phyloP scores from a whole-genome alignment of 768 basidiomycete genomes.

The Sporobolomyces roseus region DNA sequence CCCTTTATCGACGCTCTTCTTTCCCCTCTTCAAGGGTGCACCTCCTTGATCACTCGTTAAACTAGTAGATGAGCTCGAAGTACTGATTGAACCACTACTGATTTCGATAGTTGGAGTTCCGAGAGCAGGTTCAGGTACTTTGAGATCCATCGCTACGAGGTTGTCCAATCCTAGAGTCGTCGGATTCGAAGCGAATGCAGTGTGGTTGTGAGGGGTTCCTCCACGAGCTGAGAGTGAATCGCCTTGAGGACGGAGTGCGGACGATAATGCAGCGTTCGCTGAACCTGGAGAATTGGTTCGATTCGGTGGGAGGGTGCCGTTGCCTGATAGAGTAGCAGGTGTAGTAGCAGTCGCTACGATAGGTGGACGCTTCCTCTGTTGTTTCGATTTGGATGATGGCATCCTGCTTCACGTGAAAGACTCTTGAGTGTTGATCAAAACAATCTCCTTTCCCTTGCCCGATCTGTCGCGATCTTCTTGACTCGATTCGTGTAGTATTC shows the following conservation, averaged over 20 bases:
- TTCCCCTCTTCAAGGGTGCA: slow-evolving; percentile 2
- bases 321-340: not conserved
- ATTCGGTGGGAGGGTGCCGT: not conserved
- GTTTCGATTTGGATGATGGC: slow-evolving; percentile 12
- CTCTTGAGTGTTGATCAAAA: too few relatives aligned
- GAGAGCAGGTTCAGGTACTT: not conserved
- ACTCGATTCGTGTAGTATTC: too few relatives aligned
- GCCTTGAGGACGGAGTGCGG: slow-evolving; percentile 21
- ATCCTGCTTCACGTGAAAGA: slow-evolving; percentile 17
- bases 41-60: not conserved
- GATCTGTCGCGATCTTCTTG: too few relatives aligned
- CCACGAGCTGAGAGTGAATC: slow-evolving; percentile 34
- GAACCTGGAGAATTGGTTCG: not conserved
- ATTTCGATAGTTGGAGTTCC: slow-evolving; percentile 14
- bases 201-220: slow-evolving; percentile 23
- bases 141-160: slow-evolving; percentile 33
- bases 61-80: not conserved
- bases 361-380: not conserved
- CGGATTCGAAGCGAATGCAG: not conserved
- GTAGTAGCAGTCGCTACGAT: slow-evolving; percentile 7
- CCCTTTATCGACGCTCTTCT: slow-evolving; percentile 28
- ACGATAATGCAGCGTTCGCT: slow-evolving; percentile 12
- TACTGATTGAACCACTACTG: too few relatives aligned
- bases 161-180: slow-evolving; percentile 14
- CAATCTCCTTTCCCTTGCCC: too few relatives aligned